Base-by-base conservation (phyloP, 2,329 filamentous ascomycete genomes). In the Diaporthe helianthi region DNA sequence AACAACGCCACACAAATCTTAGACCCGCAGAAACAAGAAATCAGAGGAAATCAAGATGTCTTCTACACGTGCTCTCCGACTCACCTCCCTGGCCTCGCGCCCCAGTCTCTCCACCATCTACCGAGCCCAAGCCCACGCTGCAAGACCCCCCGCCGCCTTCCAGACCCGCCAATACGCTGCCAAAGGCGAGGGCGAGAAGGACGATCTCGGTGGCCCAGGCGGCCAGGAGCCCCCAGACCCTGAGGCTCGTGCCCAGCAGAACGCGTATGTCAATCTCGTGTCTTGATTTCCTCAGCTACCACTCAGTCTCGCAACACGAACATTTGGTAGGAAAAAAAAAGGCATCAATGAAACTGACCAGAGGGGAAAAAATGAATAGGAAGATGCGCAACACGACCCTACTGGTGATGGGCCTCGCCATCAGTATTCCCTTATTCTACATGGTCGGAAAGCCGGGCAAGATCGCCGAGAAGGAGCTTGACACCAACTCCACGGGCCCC, bases 181-280 rank as follows among this genome's bases (percentile, higher is more conserved):
- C 41, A 69, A 61, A 26, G 52, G 61, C 12, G 29, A 52, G 0
- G 52, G 52, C 24, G 63, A 58, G 24, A 67, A 67, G 53, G 68
- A 70, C 19, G 64, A 70, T 13, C 64, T 70, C 17, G 68, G 68
- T 3, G 68, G 68, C n/a, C 68, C 68, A n/a, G 68, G 68, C 24
- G 68, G 68, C 36, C 64, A 67, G 38, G 68, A 70, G 64, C 64
- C 68, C 13, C 47, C 38, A 7, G 68, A 70, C 24, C 64, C 68
- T 6, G 22, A 29, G 22, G 64, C 68, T 0, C 68, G 68, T 38
- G 68, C 29, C 6, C 26, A 64, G 17, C 68, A 70, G 54, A 70
- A 67, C 44, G 44, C 3, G 68, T 70, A 33, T 10, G 47, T 29
- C 22, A 26, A 8, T 38, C 33, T n/a, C n/a, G n/a, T n/a, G n/a